Base-by-base conservation (phyloP, 2,329 filamentous ascomycete genomes). In the Fusarium sp. region DNA sequence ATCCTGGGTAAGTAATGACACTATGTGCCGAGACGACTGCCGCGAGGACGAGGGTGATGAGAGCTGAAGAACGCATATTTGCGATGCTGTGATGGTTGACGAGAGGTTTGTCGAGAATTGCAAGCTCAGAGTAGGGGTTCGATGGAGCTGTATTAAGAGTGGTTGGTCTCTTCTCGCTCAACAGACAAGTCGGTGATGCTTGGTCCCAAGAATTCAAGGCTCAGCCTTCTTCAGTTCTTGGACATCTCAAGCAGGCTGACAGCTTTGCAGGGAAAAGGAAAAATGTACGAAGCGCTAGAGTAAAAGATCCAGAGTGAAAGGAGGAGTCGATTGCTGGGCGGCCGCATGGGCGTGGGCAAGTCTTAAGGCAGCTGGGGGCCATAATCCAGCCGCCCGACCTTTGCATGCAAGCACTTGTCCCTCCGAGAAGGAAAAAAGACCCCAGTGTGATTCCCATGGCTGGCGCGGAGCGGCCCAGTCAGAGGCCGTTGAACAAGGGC, bases 1-100 rank as follows among this genome's bases (percentile, higher is more conserved):
- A 96, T 76, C 93, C 94, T 0, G 95, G 95, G 81, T 97, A 97
- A 72, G 92, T 92, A 82, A 97, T 92, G 80, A 97, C 89, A n/a
- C 89, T 93, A 82, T 97, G 94, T n/a, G 92, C 91, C 37, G 88
- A 85, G 72, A 87, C 86, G 77, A 92, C 74, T 45, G 86, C 83
- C 69, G 87, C 87, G 75, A 86, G 78, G 80, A 84, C 80, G 66
- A 89, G 72, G 66, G 85, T 81, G 71, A 84, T 67, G 64, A 84
- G 56, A 50, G 85, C 79, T 78, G 87, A 87, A 64, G 83, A 81
- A 66, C 85, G 78, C 88, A 90, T 90, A 27, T 74, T 84, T 81
- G 58, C 37, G 50, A 64, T 71, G 25, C 48, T 66, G 57, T 11
- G 27, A 50, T 27, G 4, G 48, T 27, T 13, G 50, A 20, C 52